These are phyloP conservation scores for Nectriaceae sp. DNA, from an alignment of 2,329 filamentous ascomycete genomes.

Conservation along the genomic window DNA sequence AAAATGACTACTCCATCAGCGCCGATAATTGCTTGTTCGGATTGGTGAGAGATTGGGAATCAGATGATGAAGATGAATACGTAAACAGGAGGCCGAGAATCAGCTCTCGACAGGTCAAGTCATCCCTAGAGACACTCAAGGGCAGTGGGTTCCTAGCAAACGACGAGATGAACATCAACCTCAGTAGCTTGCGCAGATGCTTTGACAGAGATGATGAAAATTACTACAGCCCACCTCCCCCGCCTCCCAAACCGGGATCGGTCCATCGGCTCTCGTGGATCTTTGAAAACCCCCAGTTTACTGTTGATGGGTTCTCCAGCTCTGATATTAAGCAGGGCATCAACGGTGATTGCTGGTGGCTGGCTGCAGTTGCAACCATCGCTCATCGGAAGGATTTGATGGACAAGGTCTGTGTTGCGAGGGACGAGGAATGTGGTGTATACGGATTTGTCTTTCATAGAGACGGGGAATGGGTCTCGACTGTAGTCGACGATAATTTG, in stretches of 20 bases:
- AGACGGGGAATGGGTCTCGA: conserved; percentile 71
- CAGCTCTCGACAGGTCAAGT: conserved; percentile 13
- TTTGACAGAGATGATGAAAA: conserved; percentile 6
- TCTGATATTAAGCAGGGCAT: conserved; percentile 45
- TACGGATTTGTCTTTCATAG: conserved; percentile 75
- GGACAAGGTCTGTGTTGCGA: conserved; percentile 65
- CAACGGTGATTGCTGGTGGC: conserved; percentile 73
- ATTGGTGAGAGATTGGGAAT: conserved; percentile 17
- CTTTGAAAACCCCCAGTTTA: conserved; percentile 44
- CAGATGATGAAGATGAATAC: conserved; percentile 13
- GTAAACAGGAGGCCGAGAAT: background rate
- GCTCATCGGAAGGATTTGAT: conserved; percentile 67
- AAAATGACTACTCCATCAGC: conserved; percentile 37
- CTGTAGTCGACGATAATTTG: conserved; percentile 71
- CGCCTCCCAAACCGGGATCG: conserved; percentile 33
- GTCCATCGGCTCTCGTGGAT: conserved; percentile 47
- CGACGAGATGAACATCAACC: conserved; percentile 15
- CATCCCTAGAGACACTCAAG: conserved; percentile 13
- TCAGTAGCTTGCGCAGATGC: conserved; percentile 13
- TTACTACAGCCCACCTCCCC: conserved; percentile 3
- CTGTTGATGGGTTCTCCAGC: conserved; percentile 40
- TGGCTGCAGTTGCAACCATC: conserved; percentile 69
- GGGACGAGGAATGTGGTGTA: conserved; percentile 68
- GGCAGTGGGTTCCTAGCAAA: conserved; percentile 14
- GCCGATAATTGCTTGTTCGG: conserved; percentile 42